Evolutionary conservation across 495 filamentous ascomycete genomes (phyloP).

Genomic region (Poronia punctata): DNA sequence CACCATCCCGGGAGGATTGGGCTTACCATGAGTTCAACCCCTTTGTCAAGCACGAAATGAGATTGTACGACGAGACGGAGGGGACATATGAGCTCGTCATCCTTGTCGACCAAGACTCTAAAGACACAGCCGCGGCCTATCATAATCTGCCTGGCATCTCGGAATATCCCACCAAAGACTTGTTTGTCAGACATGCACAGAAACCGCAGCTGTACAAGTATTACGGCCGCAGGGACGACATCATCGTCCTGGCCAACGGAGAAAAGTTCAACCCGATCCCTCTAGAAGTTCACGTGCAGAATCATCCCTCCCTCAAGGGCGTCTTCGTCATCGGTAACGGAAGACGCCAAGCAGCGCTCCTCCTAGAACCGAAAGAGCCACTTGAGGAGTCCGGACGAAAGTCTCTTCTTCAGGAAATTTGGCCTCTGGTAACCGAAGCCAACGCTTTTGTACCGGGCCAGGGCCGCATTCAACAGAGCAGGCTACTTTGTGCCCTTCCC

Average conservation of each 20-base stretch:
- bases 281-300: slow-evolving; percentile 50
- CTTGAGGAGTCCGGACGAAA: slow-evolving; percentile 19
- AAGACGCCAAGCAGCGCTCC: slow-evolving; percentile 39
- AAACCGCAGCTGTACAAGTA: slow-evolving; percentile 36
- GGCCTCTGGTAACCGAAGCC: slow-evolving; percentile 42
- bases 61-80: slow-evolving; percentile 13
- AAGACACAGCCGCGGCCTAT: neutral
- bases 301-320: slow-evolving; percentile 44
- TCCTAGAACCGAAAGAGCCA: slow-evolving; percentile 37
- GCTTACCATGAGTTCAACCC: slow-evolving; percentile 17
- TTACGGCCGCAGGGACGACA: slow-evolving; percentile 50
- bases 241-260: slow-evolving; percentile 54
- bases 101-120: neutral
- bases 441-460: slow-evolving; percentile 43
- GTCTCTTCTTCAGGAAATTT: slow-evolving; percentile 36
- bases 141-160: neutral
- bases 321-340: slow-evolving; percentile 51
- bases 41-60: slow-evolving; percentile 11
- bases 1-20: slow-evolving; percentile 14
- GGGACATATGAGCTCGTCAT: slow-evolving; percentile 9
- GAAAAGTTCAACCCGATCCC: slow-evolving; percentile 58
- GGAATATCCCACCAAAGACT: neutral
- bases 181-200: neutral
- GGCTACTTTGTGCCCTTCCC: slow-evolving; percentile 33
- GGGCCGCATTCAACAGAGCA: slow-evolving; percentile 43